These are phyloP conservation scores for Fusarium ambrosium DNA, from an alignment of 2,329 filamentous ascomycete species.

Conservation along the genomic window DNA sequence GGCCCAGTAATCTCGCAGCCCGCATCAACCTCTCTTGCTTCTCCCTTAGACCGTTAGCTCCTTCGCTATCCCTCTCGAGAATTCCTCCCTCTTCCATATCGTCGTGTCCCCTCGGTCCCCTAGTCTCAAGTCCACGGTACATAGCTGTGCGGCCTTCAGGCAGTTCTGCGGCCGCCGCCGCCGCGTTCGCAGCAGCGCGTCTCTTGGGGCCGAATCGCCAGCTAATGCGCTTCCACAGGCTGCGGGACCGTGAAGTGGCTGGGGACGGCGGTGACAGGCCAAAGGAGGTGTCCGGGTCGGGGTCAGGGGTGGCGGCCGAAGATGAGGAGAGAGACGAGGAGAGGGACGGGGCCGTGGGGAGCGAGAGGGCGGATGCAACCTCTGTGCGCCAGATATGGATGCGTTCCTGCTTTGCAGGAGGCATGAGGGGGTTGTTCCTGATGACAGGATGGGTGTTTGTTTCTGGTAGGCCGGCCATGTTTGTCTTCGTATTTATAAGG, in stretches of 20 bases:
- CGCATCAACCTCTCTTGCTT: conserved; percentile 57
- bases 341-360: conserved; percentile 48
- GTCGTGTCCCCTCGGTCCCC: conserved; percentile 33
- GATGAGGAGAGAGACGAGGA: conserved; percentile 52
- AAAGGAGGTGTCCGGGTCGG: conserved; percentile 31
- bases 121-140: conserved; percentile 49
- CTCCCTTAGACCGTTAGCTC: conserved; percentile 49
- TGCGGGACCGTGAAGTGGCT: conserved; percentile 32
- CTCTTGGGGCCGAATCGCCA: conserved; percentile 44
- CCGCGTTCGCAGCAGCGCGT: conserved; percentile 34
- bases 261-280: conserved; percentile 30
- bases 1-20: conserved; percentile 56
- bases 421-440: conserved; percentile 46
- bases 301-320: conserved; percentile 40
- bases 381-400: conserved; percentile 66
- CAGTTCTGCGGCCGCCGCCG: conserved; percentile 40
- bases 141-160: conserved; percentile 52
- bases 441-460: neutral
- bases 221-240: conserved; percentile 48
- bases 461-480: conserved; percentile 22
- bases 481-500: conserved; percentile 16
- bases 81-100: conserved; percentile 40
- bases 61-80: conserved; percentile 45
- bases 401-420: conserved; percentile 54
- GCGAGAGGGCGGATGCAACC: conserved; percentile 55